These are phyloP conservation scores for Periconia digitata DNA, from an alignment of 2,329 filamentous ascomycete genomes.

Conservation along the genomic window DNA sequence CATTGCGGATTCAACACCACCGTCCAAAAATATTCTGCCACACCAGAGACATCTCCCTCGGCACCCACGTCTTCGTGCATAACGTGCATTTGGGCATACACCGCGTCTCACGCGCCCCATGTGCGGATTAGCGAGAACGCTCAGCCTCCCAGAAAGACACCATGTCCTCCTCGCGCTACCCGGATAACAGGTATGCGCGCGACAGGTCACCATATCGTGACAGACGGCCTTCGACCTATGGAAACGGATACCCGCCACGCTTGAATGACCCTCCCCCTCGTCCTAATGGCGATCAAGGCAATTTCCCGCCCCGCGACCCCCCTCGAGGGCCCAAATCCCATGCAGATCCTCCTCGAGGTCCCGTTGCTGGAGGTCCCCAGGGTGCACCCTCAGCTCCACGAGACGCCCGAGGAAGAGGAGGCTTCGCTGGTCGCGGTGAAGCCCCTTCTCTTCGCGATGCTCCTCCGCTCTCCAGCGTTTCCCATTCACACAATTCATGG, in stretches of 20 bases:
- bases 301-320: constrained; percentile 57
- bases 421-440: constrained; percentile 60
- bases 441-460: constrained; percentile 62
- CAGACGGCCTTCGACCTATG: constrained; percentile 64
- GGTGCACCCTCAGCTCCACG: constrained; percentile 53
- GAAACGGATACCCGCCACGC: constrained; percentile 56
- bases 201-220: constrained; percentile 62
- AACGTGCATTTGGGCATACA: too few species aligned
- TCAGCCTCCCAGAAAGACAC: constrained; percentile 6
- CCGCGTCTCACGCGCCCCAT: constrained; percentile 14
- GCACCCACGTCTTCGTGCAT: not conserved
- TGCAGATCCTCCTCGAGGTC: constrained; percentile 60
- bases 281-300: constrained; percentile 28
- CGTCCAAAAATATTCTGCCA: not conserved
- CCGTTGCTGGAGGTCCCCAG: constrained; percentile 32
- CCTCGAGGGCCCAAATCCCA: constrained; percentile 81
- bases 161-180: constrained; percentile 41
- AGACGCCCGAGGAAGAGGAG: constrained; percentile 56
- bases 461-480: constrained; percentile 48
- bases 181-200: constrained; percentile 43
- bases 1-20: too few species aligned
- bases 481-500: constrained; percentile 51
- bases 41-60: not conserved
- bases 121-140: constrained; percentile 11
- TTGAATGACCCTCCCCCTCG: constrained; percentile 38